A percentile compares a stretch with the other conserved stretches of the same genome.
These are phyloP conservation scores for Coprinopsis marcescibilis DNA, from an alignment of 768 basidiomycete genomes.

Conservation along the genomic window DNA sequence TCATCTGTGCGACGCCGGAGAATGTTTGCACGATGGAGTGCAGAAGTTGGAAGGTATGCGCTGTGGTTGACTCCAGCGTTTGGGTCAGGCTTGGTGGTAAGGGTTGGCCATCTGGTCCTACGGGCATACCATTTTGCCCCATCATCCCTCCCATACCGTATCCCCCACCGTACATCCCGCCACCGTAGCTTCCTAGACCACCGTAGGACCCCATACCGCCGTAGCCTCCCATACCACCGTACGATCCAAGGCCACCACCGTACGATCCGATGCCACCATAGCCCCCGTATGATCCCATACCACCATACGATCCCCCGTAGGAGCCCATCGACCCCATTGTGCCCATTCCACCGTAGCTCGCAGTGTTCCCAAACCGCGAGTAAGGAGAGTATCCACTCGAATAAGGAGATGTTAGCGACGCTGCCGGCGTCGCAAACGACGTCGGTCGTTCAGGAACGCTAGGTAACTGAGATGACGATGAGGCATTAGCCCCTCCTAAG, in stretches of 20 bases:
- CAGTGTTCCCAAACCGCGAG: slow-evolving; percentile 26
- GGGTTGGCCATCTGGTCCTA: slow-evolving; percentile 47
- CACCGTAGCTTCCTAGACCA: slow-evolving; percentile 26
- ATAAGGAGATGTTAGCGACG: slow-evolving; percentile 26
- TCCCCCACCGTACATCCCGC: slow-evolving; percentile 18
- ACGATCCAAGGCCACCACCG: slow-evolving; percentile 26
- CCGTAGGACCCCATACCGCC: slow-evolving; percentile 26
- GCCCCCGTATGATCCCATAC: slow-evolving; percentile 24
- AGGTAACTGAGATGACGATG: slow-evolving; percentile 25
- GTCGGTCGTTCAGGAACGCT: slow-evolving; percentile 62
- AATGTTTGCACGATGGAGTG: slow-evolving; percentile 96
- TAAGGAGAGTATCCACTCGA: slow-evolving; percentile 38
- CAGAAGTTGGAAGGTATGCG: slow-evolving; percentile 87
- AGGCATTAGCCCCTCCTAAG: too few species aligned
- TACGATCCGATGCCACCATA: slow-evolving; percentile 29
- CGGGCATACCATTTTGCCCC: slow-evolving; percentile 36
- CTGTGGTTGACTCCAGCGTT: slow-evolving; percentile 83
- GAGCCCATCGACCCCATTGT: slow-evolving; percentile 33
- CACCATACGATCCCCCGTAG: slow-evolving; percentile 24
- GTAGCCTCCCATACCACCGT: slow-evolving; percentile 23
- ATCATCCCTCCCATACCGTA: slow-evolving; percentile 25
- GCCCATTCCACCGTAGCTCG: slow-evolving; percentile 30
- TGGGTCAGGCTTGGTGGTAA: slow-evolving; percentile 67
- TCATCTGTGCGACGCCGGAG: slow-evolving; percentile 91
- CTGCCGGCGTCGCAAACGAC: slow-evolving; percentile 34